Conservation (phyloP, 2,329 filamentous ascomycete species). For the Sporothrix pseudoabietina region DNA sequence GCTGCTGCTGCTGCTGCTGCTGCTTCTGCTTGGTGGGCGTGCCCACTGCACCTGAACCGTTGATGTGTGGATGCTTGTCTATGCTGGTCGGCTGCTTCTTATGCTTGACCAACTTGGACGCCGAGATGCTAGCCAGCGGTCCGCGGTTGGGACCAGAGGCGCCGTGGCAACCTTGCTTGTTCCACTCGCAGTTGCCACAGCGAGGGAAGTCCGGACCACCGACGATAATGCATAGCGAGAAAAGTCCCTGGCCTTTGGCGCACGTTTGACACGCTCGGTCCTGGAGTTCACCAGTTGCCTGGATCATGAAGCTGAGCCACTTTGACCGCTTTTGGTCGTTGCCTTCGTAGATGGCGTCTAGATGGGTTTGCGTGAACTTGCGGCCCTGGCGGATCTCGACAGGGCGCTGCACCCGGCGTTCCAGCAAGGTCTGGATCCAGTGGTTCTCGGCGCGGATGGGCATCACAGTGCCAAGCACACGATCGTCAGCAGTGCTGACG, state of each 20-base stretch:
- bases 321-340: constrained; percentile 46
- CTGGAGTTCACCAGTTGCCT: constrained; percentile 51
- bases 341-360: constrained; percentile 49
- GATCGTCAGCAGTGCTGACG: constrained; percentile 43
- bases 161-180: constrained; percentile 41
- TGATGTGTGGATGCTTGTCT: neutral
- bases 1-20: too few species aligned
- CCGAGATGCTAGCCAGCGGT: neutral
- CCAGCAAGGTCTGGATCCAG: constrained; percentile 45
- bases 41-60: neutral
- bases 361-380: constrained; percentile 46
- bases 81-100: neutral
- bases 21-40: neutral
- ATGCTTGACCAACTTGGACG: constrained; percentile 13
- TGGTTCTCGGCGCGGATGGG: constrained; percentile 46
- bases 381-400: constrained; percentile 49
- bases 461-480: constrained; percentile 44
- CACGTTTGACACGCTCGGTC: constrained; percentile 47
- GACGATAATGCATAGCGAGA: constrained; percentile 50
- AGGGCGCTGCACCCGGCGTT: constrained; percentile 44
- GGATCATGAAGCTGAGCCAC: constrained; percentile 54
- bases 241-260: constrained; percentile 48
- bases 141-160: constrained; percentile 24
- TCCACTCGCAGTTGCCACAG: constrained; percentile 58
- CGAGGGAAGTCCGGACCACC: constrained; percentile 48